These are phyloP conservation scores for Aspergillus terreus DNA, from an alignment of 2,329 filamentous ascomycete species.

Conservation along the genomic window DNA sequence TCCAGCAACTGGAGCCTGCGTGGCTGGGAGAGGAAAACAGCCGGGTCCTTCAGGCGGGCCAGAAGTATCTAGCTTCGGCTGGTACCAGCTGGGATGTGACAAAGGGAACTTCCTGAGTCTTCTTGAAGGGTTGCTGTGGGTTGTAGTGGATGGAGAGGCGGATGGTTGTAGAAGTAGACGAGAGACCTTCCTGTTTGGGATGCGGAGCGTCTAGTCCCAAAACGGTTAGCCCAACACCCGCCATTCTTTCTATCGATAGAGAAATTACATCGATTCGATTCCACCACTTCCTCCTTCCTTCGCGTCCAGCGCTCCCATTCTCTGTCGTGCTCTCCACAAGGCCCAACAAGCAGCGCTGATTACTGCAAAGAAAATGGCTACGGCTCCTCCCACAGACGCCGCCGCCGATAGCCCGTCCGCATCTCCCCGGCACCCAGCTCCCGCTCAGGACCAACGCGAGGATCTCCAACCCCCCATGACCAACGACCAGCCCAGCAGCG, in stretches of 20 bases:
- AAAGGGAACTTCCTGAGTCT: not conserved
- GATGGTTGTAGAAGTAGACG: not conserved
- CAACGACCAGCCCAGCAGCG: not conserved
- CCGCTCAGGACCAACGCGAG: not conserved
- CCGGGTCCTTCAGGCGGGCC: not conserved
- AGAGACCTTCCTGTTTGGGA: no score
- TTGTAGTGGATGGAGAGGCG: not conserved
- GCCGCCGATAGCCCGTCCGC: slow-evolving; percentile 6
- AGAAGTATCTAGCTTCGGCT: not conserved
- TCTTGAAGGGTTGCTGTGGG: not conserved
- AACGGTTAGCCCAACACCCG: not conserved
- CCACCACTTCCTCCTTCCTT: no score
- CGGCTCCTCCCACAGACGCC: slow-evolving; percentile 5
- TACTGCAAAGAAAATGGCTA: slow-evolving; percentile 10
- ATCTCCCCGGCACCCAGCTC: slow-evolving; percentile 1
- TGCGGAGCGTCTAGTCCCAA: not conserved
- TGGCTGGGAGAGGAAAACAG: slow-evolving; percentile 34
- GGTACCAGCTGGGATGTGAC: not conserved
- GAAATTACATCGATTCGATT: no score
- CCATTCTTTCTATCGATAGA: no score
- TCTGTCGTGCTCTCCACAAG: no score
- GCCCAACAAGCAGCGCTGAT: not conserved
- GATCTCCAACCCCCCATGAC: not conserved
- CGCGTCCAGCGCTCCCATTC: no score
- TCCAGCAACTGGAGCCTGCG: slow-evolving; percentile 16